Evolutionary conservation across 2,329 filamentous ascomycete species (phyloP).

Genomic region (Talaromyces sp.): DNA sequence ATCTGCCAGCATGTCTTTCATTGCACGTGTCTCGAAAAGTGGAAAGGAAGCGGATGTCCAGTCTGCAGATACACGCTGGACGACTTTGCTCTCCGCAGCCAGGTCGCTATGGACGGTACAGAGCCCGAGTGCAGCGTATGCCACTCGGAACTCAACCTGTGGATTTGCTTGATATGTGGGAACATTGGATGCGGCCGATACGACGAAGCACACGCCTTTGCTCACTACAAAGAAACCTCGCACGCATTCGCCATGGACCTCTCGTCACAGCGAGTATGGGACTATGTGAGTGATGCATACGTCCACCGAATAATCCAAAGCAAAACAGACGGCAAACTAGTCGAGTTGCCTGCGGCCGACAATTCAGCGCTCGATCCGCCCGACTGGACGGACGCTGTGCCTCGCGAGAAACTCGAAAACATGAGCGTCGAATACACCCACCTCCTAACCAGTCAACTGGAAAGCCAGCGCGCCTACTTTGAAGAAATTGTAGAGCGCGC

Average conservation of each 20-base stretch:
- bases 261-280: slow-evolving; percentile 92
- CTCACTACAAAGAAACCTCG: slow-evolving; percentile 82
- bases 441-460: slow-evolving; percentile 84
- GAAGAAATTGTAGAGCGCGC: slow-evolving; percentile 87
- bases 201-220: slow-evolving; percentile 86
- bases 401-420: slow-evolving; percentile 61
- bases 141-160: slow-evolving; percentile 74
- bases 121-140: slow-evolving; percentile 66
- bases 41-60: slow-evolving; percentile 89
- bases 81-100: slow-evolving; percentile 38
- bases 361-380: slow-evolving; percentile 37
- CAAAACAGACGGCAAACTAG: slow-evolving; percentile 85
- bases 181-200: slow-evolving; percentile 91
- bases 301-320: slow-evolving; percentile 92
- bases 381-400: slow-evolving; percentile 41
- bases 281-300: slow-evolving; percentile 92
- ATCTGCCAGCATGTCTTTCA: slow-evolving; percentile 98
- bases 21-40: slow-evolving; percentile 91
- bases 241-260: slow-evolving; percentile 93
- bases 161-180: slow-evolving; percentile 93
- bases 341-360: slow-evolving; percentile 70
- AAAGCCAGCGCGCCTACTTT: slow-evolving; percentile 88
- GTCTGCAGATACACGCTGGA: slow-evolving; percentile 86
- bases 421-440: slow-evolving; percentile 95
- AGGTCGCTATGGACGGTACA: slow-evolving; percentile 42